These are phyloP conservation scores for Phlyctochytrium planicorne DNA, from an alignment of 192 early-diverging fungal species.

Conservation along the genomic window DNA sequence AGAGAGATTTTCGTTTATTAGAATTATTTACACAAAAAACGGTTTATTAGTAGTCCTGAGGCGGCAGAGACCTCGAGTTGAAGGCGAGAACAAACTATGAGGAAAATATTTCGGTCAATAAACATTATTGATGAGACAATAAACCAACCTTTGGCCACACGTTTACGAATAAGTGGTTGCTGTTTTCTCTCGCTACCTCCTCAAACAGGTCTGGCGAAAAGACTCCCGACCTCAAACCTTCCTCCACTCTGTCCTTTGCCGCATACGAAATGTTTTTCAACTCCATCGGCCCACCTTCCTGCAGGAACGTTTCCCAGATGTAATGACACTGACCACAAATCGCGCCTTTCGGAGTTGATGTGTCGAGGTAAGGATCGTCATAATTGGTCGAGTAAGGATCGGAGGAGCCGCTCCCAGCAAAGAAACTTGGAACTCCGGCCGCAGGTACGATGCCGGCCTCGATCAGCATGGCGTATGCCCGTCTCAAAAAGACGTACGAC, in stretches of 20 bases:
- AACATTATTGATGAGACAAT: too few species aligned
- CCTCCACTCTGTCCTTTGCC: slow-evolving; percentile 3
- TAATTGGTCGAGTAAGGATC: not conserved
- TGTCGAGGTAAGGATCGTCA: not conserved
- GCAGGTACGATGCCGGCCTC: not conserved
- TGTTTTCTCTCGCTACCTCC: slow-evolving; percentile 2
- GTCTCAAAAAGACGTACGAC: not conserved
- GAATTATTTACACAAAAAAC: too few species aligned
- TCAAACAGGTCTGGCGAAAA: not conserved
- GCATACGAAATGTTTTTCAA: not conserved
- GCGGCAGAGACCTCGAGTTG: too few species aligned
- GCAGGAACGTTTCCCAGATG: not conserved
- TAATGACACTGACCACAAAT: not conserved
- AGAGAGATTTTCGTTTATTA: too few species aligned
- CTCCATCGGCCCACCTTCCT: not conserved
- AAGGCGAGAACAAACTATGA: too few species aligned
- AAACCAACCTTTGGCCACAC: slow-evolving; percentile 4
- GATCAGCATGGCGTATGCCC: not conserved
- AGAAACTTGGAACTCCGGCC: not conserved
- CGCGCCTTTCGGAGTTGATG: not conserved
- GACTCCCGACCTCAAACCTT: not conserved
- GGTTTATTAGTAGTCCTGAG: too few species aligned
- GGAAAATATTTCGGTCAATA: too few species aligned
- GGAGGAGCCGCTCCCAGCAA: not conserved
- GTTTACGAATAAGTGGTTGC: not conserved